Percentiles rank a stretch among this genome's conserved stretches.
Evolutionary conservation across 192 early-diverging fungal genomes (phyloP).

Genomic region (Neocallimastix lanati): DNA sequence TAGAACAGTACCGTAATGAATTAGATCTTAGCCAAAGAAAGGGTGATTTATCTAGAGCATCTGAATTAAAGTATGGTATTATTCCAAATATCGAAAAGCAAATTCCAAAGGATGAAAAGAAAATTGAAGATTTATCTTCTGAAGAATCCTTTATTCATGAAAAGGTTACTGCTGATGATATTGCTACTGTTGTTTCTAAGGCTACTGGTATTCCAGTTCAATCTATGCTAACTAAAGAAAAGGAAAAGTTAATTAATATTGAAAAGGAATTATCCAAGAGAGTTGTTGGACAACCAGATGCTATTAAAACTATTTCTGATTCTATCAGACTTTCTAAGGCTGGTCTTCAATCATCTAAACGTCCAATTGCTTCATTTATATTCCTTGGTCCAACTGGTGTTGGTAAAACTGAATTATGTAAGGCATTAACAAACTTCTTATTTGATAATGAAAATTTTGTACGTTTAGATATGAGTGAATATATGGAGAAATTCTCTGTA

Average conservation of each 20-base stretch:
- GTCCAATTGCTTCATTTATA: slow-evolving; percentile 60
- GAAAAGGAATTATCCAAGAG: slow-evolving; percentile 28
- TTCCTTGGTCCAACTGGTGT: slow-evolving; percentile 63
- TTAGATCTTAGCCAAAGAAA: slow-evolving; percentile 47
- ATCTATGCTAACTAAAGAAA: slow-evolving; percentile 46
- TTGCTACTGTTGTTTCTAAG: slow-evolving; percentile 49
- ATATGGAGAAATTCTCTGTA: slow-evolving; percentile 44
- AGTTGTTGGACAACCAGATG: slow-evolving; percentile 56
- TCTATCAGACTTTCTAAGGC: slow-evolving; percentile 61
- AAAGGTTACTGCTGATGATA: slow-evolving; percentile 59
- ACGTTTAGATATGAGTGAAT: slow-evolving; percentile 66
- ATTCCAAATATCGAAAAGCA: slow-evolving; percentile 54
- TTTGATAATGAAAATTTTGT: slow-evolving; percentile 60
- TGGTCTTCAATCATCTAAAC: slow-evolving; percentile 48
- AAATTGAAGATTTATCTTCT: slow-evolving; percentile 2
- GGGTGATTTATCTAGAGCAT: slow-evolving; percentile 52
- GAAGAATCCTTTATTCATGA: slow-evolving; percentile 49
- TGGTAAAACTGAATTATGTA: slow-evolving; percentile 64
- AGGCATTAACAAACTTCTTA: slow-evolving; percentile 53
- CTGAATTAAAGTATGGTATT: slow-evolving; percentile 59
- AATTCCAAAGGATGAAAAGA: slow-evolving; percentile 22
- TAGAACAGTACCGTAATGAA: slow-evolving; percentile 57
- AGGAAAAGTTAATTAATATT: slow-evolving; percentile 52
- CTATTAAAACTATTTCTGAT: slow-evolving; percentile 45
- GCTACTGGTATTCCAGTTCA: slow-evolving; percentile 69